Base-by-base conservation (phyloP, 2,329 filamentous ascomycete species). In the Berkeleyomyces rouxiae region DNA sequence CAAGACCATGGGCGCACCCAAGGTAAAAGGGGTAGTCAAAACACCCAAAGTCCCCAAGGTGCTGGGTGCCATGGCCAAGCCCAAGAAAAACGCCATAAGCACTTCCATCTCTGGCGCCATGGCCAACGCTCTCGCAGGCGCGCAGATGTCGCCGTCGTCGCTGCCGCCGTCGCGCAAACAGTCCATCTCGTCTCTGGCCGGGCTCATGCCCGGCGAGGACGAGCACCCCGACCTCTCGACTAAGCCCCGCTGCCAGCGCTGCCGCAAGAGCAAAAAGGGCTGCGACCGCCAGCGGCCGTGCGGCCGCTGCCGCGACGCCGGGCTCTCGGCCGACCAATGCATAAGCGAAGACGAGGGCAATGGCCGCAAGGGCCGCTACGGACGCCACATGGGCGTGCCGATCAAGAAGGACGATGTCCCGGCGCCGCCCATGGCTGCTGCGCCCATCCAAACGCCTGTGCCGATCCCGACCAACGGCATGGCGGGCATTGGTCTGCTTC, bases 201-300 rank as follows among this genome's bases (percentile, higher is more conserved):
- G 63, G 7, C 58, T 65, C 10, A 47, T 51, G n/a, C 77, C 78
- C 40, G 89, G 90, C 67, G 73, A 96, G 67, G 91, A 96, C 67
- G 91, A 96, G 63, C 78, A 96, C 58, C 93, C 91, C 2, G 92
- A 99, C 69, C 77, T 97, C 23, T 96, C 92, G 0, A 91, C 87
- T 67, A 96, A 97, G 76, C 93, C 93, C 63, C 90, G 93, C 66
- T 99, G 93, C 78, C 93, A 99, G 73, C 87, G 93, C 64, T 99
- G 93, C 79, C 87, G 93, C 70, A 99, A 99, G 82, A 97, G 92
- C 77, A 99, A 99, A 80, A 99, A 99, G 76, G 93, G 93, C 10
- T 99, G 93, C 72, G 93, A 99, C 76, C 86, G 93, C 64, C 93
- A 97, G 75, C 86, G 93, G 46, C 93, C 93, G 37, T 99, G 93